Evolutionary conservation across 306 rosid genomes (phyloP).

Genomic region (Rosa chinensis): DNA sequence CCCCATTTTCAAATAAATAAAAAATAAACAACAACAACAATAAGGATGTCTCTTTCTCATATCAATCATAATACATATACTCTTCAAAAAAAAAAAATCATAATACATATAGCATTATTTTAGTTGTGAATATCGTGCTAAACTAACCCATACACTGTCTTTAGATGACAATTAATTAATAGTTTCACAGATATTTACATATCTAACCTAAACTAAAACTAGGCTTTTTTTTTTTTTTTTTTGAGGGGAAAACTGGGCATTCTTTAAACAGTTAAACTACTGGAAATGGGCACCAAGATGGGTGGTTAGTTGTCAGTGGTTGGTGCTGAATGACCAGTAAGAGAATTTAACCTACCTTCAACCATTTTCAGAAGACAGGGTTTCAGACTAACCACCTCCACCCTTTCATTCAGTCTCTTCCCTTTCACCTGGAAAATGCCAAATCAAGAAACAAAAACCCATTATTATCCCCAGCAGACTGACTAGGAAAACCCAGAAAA

Average conservation of each 20-base stretch:
- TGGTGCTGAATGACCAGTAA: slow-evolving; percentile 21
- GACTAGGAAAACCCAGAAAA: neutral
- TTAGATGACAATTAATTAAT: neutral
- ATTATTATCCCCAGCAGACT: neutral
- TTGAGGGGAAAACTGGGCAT: neutral
- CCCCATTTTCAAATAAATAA: too few species aligned
- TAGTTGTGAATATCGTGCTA: neutral
- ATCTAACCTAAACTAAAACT: neutral
- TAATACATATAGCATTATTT: neutral
- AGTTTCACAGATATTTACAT: neutral
- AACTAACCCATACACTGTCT: neutral
- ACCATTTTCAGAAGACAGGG: slow-evolving; percentile 81
- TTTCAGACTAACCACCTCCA: slow-evolving; percentile 69
- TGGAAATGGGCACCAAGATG: neutral
- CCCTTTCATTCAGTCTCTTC: slow-evolving; percentile 59
- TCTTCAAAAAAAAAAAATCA: too few species aligned
- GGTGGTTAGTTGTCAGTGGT: slow-evolving; percentile 11
- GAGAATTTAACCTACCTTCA: slow-evolving; percentile 77
- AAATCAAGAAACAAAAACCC: neutral
- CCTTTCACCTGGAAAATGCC: slow-evolving; percentile 67
- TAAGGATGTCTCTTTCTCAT: too few species aligned
- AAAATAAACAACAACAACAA: too few species aligned
- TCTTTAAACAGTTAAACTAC: neutral
- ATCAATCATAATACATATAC: too few species aligned
- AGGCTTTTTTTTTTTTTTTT: too few species aligned